Percentiles rank a stretch among this genome's conserved stretches.
phyloP scores from a whole-genome alignment of 2,329 filamentous ascomycete genomes.

The Tolypocladium ovalisporum region DNA sequence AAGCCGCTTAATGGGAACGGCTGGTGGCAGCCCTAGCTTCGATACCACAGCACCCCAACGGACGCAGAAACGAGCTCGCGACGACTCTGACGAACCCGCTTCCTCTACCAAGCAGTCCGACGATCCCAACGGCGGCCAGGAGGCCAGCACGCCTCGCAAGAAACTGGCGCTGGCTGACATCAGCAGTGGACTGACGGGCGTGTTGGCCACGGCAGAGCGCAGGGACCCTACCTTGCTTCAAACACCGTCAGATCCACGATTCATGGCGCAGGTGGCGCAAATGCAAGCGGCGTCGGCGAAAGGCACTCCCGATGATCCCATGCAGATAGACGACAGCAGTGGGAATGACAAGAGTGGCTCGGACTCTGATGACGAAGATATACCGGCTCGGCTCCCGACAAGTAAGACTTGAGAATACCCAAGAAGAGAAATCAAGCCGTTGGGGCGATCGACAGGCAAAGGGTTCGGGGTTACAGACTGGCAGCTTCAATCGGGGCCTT shows the following conservation, averaged over 20 bases:
- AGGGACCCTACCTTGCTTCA: conserved; percentile 22
- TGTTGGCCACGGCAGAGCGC: conserved; percentile 23
- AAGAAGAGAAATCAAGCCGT: no score
- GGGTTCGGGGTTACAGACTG: not conserved
- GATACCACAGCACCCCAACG: not conserved
- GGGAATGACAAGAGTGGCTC: not conserved
- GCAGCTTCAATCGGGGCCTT: not conserved
- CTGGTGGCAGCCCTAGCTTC: no score
- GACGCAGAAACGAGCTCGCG: not conserved
- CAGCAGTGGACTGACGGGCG: conserved; percentile 23
- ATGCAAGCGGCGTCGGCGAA: not conserved
- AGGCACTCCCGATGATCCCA: conserved; percentile 13
- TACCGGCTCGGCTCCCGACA: conserved; percentile 11
- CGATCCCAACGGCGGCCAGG: not conserved
- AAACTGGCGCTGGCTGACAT: conserved; percentile 11
- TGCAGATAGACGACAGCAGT: conserved; percentile 9
- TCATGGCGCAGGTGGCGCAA: conserved; percentile 1
- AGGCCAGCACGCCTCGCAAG: not conserved
- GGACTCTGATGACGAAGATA: conserved; percentile 15
- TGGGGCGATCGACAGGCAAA: not conserved
- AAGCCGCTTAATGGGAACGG: conserved; percentile 19
- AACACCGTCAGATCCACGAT: conserved; percentile 11
- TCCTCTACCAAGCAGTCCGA: not conserved
- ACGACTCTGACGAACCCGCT: not conserved
- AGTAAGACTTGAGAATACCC: not conserved